Base-by-base conservation (phyloP, 257 asterid species). In the Fraxinus excelsior region DNA sequence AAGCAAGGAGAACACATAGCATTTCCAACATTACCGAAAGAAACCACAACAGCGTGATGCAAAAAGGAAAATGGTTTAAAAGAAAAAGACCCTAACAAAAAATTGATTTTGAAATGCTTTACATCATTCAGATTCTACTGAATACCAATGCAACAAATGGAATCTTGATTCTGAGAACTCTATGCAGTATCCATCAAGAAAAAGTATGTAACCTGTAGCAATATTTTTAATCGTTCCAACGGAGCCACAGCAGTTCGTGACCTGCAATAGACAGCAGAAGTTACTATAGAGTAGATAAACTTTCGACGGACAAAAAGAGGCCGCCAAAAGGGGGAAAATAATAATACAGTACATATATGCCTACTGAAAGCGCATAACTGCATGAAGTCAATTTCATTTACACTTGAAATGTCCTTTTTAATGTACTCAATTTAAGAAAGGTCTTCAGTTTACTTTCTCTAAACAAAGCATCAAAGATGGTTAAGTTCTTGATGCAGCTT, bases 241-340 rank as follows among this genome's bases (percentile, higher is more conserved):
- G 99, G 99, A 74, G 99, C 99, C 51, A 96, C 99, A 60, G 99
- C 97, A 66, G 98, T 96, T 49, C 99, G 91, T 2, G 99, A 95
- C 85, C 99, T 95, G 97, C 79, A 86, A 82, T 70, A 72, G 58
- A 44, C 70, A 71, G 21, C 35, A 11, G 7, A 56, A 62, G 68
- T 62, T 26, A 62, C 35, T 5, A 62, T 14, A 8, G 35, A 4
- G 16, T 62, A 62, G 68, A 26, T 12, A 10, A 4, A 62, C 34
- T 11, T 62, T 26, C 8, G 0, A 3, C 35, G 3, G 19, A 62
- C 7, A 26, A 62, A 62, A 8, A 62, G 32, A 23, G 6, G 70
- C 78, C 58, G 38, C 67, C 25, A 0, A 71, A 71, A 71, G 3
- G n/a, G 0, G 11, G 0, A 9, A 13, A 26, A 8, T 26, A 32